Base-by-base conservation (phyloP, 2,329 filamentous ascomycete species). In the Coccinonectria pachysandricola region DNA sequence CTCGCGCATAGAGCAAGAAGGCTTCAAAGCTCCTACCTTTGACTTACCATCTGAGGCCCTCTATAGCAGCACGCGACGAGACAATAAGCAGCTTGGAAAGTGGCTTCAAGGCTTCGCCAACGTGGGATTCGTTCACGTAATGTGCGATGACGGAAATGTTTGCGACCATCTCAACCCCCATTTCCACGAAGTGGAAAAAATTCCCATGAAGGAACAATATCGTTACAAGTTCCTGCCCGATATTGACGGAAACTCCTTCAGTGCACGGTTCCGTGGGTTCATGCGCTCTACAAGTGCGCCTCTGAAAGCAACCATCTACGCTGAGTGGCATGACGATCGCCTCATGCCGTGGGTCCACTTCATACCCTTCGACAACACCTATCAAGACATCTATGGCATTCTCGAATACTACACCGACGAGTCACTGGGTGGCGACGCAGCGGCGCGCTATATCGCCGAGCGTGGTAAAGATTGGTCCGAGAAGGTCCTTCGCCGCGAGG, bases 311-410 rank as follows among this genome's bases (percentile, higher is more conserved):
- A 83, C 79, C 4, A 64, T 84, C 21, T 85, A 79, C 47, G 59
- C 69, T 7, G 80, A 85, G 48, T 85, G 80, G 80, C 79, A 84
- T 46, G 79, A 84, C 46, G 65, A 70, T 21, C 64, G 79, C 6
- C 59, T 85, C 1, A 55, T 72, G 9, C 71, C 77, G 0, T 86
- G 79, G 79, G 58, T 68, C 36, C 80, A 86, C 52, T 85, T 80
- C 41, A 70, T 76, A 1, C 79, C 80, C 2, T 64, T 85, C 43
- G 75, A 82, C 48, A 79, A 79, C 43, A 68, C 69, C 2, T 79
- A 73, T 32, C 59, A 68, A 27, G 80, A 84, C 23, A 48, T 82
- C 7, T 82, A 79, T 39, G 65, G 66, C 7, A 61, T 77, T 7
- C 54, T 81, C 41, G 69, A 75, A 24, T 83, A 74, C 49, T 79